Evolutionary conservation across 345 rosid genomes (phyloP).

Genomic region (Nephelium lappaceum): DNA sequence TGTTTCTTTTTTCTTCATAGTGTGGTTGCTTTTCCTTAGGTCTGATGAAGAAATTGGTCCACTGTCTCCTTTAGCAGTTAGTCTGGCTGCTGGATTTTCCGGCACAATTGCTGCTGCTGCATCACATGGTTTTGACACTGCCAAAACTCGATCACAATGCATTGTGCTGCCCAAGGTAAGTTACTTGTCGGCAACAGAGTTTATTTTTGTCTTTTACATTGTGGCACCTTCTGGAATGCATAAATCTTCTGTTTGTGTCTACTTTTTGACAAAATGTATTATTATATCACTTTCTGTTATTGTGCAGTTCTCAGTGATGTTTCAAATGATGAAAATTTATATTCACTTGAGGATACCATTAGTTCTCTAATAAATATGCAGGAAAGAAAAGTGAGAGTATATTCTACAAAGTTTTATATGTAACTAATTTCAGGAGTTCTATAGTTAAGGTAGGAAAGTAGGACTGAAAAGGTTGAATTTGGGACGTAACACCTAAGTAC

Average conservation of each 20-base stretch:
- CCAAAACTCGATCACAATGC: conserved; percentile 79
- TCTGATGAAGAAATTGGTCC: conserved; percentile 78
- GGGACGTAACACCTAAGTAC: not conserved
- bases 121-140: conserved; percentile 92
- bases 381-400: not conserved
- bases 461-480: not conserved
- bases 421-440: not conserved
- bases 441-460: not conserved
- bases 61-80: conserved; percentile 65
- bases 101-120: conserved; percentile 87
- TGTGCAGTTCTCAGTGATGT: not conserved
- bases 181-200: not conserved
- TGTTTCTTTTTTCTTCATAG: not conserved
- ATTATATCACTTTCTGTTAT: not conserved
- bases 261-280: not conserved
- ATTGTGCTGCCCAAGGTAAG: conserved; percentile 83
- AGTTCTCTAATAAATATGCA: not conserved
- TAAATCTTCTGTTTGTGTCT: not conserved
- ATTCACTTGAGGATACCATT: not conserved
- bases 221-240: not conserved
- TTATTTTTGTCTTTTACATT: not conserved
- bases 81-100: conserved; percentile 81
- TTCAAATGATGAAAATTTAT: not conserved
- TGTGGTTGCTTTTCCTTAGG: conserved; percentile 39
- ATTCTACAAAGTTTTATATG: not conserved